Conservation (phyloP, 352 stramenopile species). For the Paralagenidium karlingii region DNA sequence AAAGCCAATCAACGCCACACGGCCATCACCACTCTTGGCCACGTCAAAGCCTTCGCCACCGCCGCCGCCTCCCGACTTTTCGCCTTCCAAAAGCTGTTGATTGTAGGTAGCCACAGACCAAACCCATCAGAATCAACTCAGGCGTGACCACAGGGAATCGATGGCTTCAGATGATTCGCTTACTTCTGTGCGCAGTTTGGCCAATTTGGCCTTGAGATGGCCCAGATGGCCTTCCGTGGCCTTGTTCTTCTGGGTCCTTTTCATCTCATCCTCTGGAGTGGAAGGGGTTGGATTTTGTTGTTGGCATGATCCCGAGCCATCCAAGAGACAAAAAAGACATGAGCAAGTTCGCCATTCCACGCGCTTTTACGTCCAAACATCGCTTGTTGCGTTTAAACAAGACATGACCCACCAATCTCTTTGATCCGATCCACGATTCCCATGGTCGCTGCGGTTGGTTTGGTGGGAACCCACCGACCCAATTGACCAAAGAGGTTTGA, state of each 20-base stretch:
- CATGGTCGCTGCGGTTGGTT: slow-evolving; percentile 48
- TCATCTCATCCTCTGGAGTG: slow-evolving; percentile 89
- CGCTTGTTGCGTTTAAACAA: neutral
- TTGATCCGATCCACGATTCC: slow-evolving; percentile 90
- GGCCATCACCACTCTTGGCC: slow-evolving; percentile 90
- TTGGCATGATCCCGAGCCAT: neutral
- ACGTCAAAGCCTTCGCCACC: slow-evolving; percentile 88
- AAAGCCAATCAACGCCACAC: slow-evolving; percentile 95
- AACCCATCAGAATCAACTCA: neutral
- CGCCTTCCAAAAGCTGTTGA: slow-evolving; percentile 77
- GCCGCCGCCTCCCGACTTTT: slow-evolving; percentile 58
- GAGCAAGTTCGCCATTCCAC: neutral
- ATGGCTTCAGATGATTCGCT: neutral
- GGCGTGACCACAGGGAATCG: slow-evolving; percentile 3
- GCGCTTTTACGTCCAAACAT: neutral
- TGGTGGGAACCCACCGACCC: no score
- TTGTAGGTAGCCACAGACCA: no score
- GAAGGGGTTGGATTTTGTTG: neutral
- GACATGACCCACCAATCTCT: slow-evolving; percentile 71
- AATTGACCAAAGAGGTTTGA: no score
- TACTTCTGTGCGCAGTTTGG: slow-evolving; percentile 96
- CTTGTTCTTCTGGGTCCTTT: slow-evolving; percentile 98
- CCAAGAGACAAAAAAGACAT: neutral
- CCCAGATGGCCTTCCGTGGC: slow-evolving; percentile 85
- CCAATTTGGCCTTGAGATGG: slow-evolving; percentile 97